Conservation (phyloP, 2,329 filamentous ascomycete species). For the Cladosporium sp. region DNA sequence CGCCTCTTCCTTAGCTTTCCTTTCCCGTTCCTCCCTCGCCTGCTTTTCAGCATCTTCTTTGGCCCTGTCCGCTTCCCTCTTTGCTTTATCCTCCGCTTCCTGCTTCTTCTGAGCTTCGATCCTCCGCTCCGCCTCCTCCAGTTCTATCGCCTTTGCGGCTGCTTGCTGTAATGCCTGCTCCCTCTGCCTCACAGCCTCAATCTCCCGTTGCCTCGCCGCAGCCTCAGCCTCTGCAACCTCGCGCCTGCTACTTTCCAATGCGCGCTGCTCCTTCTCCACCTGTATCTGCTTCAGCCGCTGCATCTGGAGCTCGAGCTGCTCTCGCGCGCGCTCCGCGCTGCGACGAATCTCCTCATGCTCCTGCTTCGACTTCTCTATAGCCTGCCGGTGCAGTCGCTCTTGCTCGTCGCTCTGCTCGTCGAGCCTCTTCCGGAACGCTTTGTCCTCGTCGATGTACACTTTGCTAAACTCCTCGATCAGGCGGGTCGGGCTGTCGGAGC, state of each 20-base stretch:
- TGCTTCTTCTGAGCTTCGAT: slow-evolving; percentile 20
- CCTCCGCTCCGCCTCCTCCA: slow-evolving; percentile 22
- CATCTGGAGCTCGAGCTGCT: slow-evolving; percentile 42
- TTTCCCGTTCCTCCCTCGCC: slow-evolving; percentile 21
- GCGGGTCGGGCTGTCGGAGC: slow-evolving; percentile 16
- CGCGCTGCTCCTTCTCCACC: slow-evolving; percentile 32
- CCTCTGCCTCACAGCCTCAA: slow-evolving; percentile 22
- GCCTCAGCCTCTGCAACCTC: slow-evolving; percentile 39
- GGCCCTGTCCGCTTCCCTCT: slow-evolving; percentile 21
- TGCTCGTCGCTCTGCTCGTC: slow-evolving; percentile 58
- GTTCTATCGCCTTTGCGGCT: slow-evolving; percentile 27
- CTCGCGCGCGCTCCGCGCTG: slow-evolving; percentile 49
- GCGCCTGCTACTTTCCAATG: slow-evolving; percentile 36
- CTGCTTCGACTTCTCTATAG: slow-evolving; percentile 58
- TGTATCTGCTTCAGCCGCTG: slow-evolving; percentile 29
- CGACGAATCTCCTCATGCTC: slow-evolving; percentile 61
- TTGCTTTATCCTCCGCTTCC: slow-evolving; percentile 22
- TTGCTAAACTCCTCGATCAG: slow-evolving; percentile 37
- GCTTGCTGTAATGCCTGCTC: slow-evolving; percentile 18
- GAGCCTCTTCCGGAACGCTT: slow-evolving; percentile 51
- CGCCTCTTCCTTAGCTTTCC: slow-evolving; percentile 15
- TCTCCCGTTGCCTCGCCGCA: slow-evolving; percentile 21
- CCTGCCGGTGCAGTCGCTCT: slow-evolving; percentile 57
- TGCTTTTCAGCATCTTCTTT: slow-evolving; percentile 22
- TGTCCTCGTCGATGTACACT: slow-evolving; percentile 37